Evolutionary conservation across 2,329 filamentous ascomycete species (phyloP), one percentile per base, ranked within the genome.

Genomic region (Xylariaceae sp.): DNA sequence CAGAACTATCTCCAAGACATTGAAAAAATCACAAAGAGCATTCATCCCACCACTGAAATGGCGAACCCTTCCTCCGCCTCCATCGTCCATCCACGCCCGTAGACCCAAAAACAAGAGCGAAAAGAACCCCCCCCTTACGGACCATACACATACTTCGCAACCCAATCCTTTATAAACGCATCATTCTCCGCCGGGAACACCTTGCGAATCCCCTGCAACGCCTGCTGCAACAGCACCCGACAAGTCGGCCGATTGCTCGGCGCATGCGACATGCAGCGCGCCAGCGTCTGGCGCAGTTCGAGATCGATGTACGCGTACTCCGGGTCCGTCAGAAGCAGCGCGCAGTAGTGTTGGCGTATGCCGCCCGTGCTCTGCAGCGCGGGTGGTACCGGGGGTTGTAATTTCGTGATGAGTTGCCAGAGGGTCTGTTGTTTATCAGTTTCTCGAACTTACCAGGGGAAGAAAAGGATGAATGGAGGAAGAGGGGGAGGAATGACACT

Each of bases 361-460:
- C 23, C 18, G 15, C 10, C 2, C 2, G 13, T 23, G 1, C 35
- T 30, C 4, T 59, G 59, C 4, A 52, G 23, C 48, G 39, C 51
- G 11, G 65, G 64, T 2, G 61, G 57, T 4, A 23, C 1, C 2
- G 61, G 61, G 1, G 44, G 5, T 0, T 8, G 0, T 17, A 48
- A 30, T 11, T 51, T 35, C 1, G 67, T 69, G 23, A 69, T 67
- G 47, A 67, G 51, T 37, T 67, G 62, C 66, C 65, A 68, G 51
- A 66, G 50, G 15, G 51, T 53, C 66, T 69, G 52, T 34, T 13
- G 17, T n/a, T 49, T 49, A 30, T 3, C 10, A 30, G 15, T 10
- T n/a, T 3, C 2, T 17, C 4, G 6, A 11, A 30, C 5, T 30
- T 1, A 34, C 8, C 13, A 11, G 17, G 17, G 47, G 17, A 18